Evolutionary conservation across 2,329 filamentous ascomycete species (phyloP), one percentile per base, ranked within the genome.

Genomic region (Blastomyces percursus): DNA sequence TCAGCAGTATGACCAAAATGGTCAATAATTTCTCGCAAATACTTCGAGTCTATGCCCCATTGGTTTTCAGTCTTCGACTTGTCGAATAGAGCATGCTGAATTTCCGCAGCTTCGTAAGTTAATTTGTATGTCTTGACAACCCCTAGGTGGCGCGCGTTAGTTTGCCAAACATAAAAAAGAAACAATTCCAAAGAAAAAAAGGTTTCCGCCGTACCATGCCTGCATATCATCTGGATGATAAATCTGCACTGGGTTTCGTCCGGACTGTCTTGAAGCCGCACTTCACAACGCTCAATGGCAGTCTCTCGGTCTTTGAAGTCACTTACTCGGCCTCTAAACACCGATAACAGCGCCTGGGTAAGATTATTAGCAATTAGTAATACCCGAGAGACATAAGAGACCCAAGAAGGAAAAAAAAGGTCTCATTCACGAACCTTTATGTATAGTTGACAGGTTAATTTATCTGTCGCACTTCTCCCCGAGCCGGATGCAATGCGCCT

Each of bases 51-150:
- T 62, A 86, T 82, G 51, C 73, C 78, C 84, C 85, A 87, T 48
- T 80, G 75, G 65, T 86, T 86, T 19, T 76, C 78, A 1, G 83
- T 80, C 32, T 76, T 76, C 16, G 76, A 78, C 48, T 78, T 79
- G 72, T 87, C 84, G 71, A 87, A 87, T 0, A 86, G 75, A 1
- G 85, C 85, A 71, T 86, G 84, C 74, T 86, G 83, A 48, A 85
- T 79, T 62, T 84, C 80, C 11, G 80, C 79, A 19, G 83, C 77
- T 70, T 87, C 85, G 67, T 87, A 87, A 0, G 82, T 86, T 62
- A 87, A 75, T 65, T 82, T 84, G 71, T 86, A 87, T 2, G 82
- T 86, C 71, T 86, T 87, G 40, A 84, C 82, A 56, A 87, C 82
- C 4, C 84, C 84, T 79, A 59, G 8, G 21, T 4, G 11, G 21